Evolutionary conservation across 2,329 filamentous ascomycete species (phyloP), one percentile per base, ranked within the genome.

Genomic region (Akanthomyces muscarius): DNA sequence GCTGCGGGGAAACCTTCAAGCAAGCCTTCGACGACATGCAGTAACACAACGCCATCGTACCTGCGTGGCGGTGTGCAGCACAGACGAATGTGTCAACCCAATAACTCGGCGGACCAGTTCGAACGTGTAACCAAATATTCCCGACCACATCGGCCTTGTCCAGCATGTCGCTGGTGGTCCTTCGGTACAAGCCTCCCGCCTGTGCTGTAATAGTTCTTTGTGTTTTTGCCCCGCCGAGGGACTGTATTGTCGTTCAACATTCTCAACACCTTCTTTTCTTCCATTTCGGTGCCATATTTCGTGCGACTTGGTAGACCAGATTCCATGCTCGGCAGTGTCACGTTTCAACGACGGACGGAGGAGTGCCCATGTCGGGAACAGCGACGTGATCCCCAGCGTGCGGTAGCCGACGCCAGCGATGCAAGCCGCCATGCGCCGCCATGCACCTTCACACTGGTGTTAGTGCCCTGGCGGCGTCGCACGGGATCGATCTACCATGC

Each of bases 401-500:
- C 50, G 59, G 50, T 25, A 25, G 30, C 41, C 51, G 42, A 61
- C 50, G 38, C 23, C 50, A 61, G 11, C 30, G 41, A 61, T 47
- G 25, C 41, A 48, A 38, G 50, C 30, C 30, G 42, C 51, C 42
- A 61, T 55, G 59, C 30, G 59, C 38, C 30, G 59, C 38, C 57
- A 52, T 48, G 23, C 47, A 52, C 33, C 47, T 41, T 36, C 47
- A 1, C 16, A 10, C 7, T n/a, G 36, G 50, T 44, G n/a, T 45
- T 61, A 36, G 41, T 54, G 28, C 38, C 13, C 42, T 55, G 59
- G 42, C 41, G 57, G 38, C 47, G 61, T 52, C 23, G 61, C 61
- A 63, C 61, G 61, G 61, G 61, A 63, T 63, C 61, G 47, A 63
- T 63, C 61, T 57, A 23, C 58, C 50, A 61, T 61, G 50, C 48